Conservation (phyloP, 192 early-diverging fungal genomes). For the Coemansia sp. region DNA sequence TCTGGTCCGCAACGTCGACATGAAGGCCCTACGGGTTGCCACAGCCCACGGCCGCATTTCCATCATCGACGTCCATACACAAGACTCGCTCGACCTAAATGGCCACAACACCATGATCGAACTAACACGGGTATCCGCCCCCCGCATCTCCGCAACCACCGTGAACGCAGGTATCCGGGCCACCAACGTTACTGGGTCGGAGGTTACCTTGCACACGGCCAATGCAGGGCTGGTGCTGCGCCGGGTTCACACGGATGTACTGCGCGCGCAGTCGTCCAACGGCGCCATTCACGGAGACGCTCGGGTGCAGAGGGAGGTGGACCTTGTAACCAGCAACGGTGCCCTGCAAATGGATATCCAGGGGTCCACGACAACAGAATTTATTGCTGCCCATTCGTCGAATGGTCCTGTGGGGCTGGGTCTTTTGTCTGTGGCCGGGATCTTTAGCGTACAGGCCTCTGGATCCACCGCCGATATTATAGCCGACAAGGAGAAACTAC, state of each 20-base stretch:
- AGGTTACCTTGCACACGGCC: neutral
- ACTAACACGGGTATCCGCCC: slow-evolving; percentile 8
- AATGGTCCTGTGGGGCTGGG: slow-evolving; percentile 6
- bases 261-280: slow-evolving; percentile 3
- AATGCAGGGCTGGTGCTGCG: slow-evolving; percentile 3
- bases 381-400: slow-evolving; percentile 1
- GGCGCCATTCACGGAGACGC: slow-evolving; percentile 8
- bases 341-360: slow-evolving; percentile 1
- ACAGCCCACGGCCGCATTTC: too few species aligned
- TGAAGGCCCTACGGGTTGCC: too few species aligned
- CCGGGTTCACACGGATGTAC: neutral
- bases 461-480: slow-evolving; percentile 6
- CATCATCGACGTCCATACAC: too few species aligned
- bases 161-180: slow-evolving; percentile 12
- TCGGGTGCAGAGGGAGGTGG: neutral
- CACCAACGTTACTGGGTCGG: neutral
- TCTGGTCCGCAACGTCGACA: too few species aligned
- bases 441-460: slow-evolving; percentile 20
- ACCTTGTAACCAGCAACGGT: slow-evolving; percentile 4
- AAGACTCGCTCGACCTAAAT: too few species aligned
- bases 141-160: slow-evolving; percentile 15
- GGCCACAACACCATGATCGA: too few species aligned
- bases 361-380: neutral
- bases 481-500: too few species aligned
- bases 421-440: slow-evolving; percentile 8